phyloP scores from a whole-genome alignment of 306 rosid genomes.

The Quercus aquifolioides region DNA sequence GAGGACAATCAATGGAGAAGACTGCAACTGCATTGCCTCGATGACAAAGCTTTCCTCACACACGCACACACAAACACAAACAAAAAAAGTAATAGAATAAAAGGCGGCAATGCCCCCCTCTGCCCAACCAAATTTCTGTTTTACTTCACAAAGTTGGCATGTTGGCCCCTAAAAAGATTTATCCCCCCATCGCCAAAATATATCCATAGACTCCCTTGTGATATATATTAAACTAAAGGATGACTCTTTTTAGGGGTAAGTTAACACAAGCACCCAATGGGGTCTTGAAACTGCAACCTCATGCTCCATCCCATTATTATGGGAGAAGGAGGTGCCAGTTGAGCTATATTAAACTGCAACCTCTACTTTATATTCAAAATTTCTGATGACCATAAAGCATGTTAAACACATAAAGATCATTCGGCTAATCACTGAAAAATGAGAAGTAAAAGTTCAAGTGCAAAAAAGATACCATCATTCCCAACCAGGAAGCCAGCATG shows the following conservation, averaged over 20 bases:
- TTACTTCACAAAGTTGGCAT: background rate
- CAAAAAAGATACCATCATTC: constrained; percentile 84
- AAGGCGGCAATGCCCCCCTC: background rate
- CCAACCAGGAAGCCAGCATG: constrained; percentile 94
- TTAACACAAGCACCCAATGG: no score
- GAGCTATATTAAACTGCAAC: no score
- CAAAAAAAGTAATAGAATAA: background rate
- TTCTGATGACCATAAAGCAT: background rate
- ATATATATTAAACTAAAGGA: background rate
- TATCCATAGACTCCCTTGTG: background rate
- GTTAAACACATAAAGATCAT: background rate
- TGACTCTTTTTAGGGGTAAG: no score
- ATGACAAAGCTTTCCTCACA: background rate
- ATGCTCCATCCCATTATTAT: no score
- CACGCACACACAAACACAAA: background rate
- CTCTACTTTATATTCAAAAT: background rate
- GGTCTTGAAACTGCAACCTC: no score
- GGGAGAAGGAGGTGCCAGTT: no score
- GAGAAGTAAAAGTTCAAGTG: constrained; percentile 17
- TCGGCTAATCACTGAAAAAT: background rate
- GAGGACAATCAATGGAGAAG: background rate
- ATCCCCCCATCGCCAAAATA: background rate
- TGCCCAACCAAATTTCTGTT: background rate
- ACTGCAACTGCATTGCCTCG: background rate
- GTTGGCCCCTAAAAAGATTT: background rate